A percentile compares a stretch with the other conserved stretches of the same genome.
Evolutionary conservation across 768 basidiomycete species (phyloP).

Genomic region (Amanita phalloides): DNA sequence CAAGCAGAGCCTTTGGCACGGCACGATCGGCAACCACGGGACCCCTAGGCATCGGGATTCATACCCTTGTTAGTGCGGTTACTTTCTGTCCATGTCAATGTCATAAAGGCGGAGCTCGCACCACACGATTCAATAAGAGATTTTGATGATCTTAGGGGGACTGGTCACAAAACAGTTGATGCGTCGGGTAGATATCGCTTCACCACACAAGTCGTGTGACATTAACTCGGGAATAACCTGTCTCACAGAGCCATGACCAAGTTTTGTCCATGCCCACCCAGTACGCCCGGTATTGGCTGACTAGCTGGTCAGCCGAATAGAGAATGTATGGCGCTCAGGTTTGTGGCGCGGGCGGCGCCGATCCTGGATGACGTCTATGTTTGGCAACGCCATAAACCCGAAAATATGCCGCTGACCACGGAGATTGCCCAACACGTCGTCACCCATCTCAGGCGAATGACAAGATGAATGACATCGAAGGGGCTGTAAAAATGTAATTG

Average conservation of each 20-base stretch:
- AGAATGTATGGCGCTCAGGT: not conserved
- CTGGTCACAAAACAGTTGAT: not conserved
- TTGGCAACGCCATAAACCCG: not conserved
- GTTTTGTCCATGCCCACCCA: not conserved
- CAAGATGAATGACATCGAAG: not conserved
- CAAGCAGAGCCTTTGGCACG: too few relatives aligned
- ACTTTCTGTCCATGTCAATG: not conserved
- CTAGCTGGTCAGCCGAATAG: not conserved
- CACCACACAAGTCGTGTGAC: not conserved
- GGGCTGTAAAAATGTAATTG: too few relatives aligned
- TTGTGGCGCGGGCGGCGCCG: not conserved
- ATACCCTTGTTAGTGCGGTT: not conserved
- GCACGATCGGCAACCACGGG: not conserved
- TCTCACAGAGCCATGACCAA: not conserved
- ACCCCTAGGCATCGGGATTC: not conserved
- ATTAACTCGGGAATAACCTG: not conserved
- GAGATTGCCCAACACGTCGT: not conserved
- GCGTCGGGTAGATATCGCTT: not conserved
- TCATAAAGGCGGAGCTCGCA: not conserved
- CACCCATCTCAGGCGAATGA: not conserved
- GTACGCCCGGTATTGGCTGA: not conserved
- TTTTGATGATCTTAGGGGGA: too few relatives aligned
- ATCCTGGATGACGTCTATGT: not conserved
- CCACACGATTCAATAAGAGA: not conserved
- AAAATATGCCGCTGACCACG: not conserved